Conservation (phyloP, 148 eudicot genomes). For the Camellia japonica region DNA sequence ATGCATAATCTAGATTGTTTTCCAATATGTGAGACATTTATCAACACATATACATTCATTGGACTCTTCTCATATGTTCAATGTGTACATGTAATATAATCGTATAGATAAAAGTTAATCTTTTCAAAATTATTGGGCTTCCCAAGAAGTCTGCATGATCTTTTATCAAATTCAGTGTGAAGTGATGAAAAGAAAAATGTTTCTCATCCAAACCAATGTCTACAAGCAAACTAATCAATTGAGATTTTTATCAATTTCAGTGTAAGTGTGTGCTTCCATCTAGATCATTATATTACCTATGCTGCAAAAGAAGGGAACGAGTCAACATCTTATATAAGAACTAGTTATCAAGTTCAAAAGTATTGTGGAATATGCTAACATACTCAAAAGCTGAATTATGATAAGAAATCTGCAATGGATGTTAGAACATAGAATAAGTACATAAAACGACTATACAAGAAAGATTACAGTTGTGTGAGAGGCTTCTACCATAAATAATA, state of each 20-base stretch:
- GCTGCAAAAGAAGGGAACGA: neutral
- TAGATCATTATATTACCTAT: neutral
- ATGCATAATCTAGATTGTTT: neutral
- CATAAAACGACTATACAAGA: neutral
- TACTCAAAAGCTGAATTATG: neutral
- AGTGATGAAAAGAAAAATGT: neutral
- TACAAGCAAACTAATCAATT: no score
- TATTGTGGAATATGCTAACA: neutral
- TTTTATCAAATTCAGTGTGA: neutral
- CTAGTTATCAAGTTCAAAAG: neutral
- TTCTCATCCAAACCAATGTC: neutral
- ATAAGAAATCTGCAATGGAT: neutral
- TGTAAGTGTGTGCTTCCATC: neutral
- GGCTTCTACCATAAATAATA: conserved; percentile 4
- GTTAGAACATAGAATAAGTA: neutral
- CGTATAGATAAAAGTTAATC: neutral
- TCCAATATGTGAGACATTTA: neutral
- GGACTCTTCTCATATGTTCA: neutral
- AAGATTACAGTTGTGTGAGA: neutral
- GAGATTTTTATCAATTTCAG: no score
- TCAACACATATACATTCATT: neutral
- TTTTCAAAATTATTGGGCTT: neutral
- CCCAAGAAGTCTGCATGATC: neutral
- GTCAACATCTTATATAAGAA: neutral
- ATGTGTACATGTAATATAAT: neutral